Conservation (phyloP, 164 flowering plant species). For the Vitis cinerea region DNA sequence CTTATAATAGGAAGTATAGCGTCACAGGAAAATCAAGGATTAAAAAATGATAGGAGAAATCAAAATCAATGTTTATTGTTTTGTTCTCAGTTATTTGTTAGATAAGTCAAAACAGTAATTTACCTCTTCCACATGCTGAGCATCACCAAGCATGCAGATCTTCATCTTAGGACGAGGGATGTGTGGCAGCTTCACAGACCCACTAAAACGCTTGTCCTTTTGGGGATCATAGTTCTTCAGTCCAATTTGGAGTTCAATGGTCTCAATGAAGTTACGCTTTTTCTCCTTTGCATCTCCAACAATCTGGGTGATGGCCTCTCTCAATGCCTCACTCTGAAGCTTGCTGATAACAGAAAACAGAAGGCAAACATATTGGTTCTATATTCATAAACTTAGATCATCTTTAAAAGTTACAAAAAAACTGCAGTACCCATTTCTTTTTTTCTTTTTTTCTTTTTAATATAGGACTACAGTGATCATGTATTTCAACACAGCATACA, state of each 20-base stretch:
- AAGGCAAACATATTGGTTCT: not conserved
- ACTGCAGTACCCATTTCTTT: no score
- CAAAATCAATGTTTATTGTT: no score
- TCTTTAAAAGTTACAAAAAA: no score
- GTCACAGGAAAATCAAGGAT: no score
- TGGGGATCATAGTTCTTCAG: constrained; percentile 41
- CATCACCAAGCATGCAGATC: constrained; percentile 41
- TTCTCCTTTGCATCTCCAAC: constrained; percentile 21
- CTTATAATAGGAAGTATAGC: no score
- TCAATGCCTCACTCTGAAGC: constrained; percentile 27
- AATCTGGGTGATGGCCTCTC: constrained; percentile 28
- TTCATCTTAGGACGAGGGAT: constrained; percentile 36
- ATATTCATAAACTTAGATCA: no score
- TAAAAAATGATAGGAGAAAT: no score
- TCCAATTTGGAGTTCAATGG: constrained; percentile 42
- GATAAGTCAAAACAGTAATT: no score
- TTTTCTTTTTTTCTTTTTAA: no score
- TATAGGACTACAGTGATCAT: no score
- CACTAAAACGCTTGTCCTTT: constrained; percentile 42
- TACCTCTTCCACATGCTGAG: constrained; percentile 41
- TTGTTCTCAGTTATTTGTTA: no score
- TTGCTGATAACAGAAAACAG: constrained; percentile 16
- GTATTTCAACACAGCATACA: no score
- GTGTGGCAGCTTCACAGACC: constrained; percentile 33
- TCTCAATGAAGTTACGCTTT: constrained; percentile 35